phyloP scores from a whole-genome alignment of 2,329 filamentous ascomycete species.

The Talaromyces verruculosus region DNA sequence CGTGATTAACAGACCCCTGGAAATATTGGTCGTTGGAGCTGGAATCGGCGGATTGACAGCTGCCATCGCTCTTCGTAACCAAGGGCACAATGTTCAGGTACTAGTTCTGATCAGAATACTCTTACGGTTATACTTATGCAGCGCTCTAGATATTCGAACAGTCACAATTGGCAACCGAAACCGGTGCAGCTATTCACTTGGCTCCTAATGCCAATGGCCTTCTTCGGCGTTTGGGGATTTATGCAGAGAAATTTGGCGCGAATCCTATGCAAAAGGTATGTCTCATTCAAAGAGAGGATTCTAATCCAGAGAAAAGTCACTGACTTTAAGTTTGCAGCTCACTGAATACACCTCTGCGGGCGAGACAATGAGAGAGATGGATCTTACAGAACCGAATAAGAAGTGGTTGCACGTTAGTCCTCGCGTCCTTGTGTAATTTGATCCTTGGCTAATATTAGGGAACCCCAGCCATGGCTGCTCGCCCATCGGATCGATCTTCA shows the following conservation, averaged over 20 bases:
- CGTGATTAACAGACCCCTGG: neutral
- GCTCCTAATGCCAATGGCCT: constrained; percentile 62
- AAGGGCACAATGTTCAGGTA: constrained; percentile 49
- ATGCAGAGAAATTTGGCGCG: constrained; percentile 43
- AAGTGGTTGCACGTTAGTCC: neutral
- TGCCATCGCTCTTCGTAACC: constrained; percentile 52
- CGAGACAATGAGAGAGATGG: neutral
- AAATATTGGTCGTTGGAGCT: constrained; percentile 31
- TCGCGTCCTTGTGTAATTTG: neutral
- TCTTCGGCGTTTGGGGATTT: constrained; percentile 48
- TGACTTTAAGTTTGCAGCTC: neutral
- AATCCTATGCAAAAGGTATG: constrained; percentile 25
- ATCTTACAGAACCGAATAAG: neutral
- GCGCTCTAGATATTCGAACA: constrained; percentile 53
- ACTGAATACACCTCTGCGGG: neutral
- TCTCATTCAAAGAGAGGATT: no score
- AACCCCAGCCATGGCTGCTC: constrained; percentile 50
- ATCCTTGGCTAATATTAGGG: neutral
- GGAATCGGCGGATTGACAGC: constrained; percentile 37
- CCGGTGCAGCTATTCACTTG: constrained; percentile 63
- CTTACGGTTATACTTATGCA: neutral
- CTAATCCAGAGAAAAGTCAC: neutral
- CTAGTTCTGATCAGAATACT: no score
- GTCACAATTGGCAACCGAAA: constrained; percentile 56
- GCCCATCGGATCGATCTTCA: constrained; percentile 57